A percentile compares a stretch with the other conserved stretches of the same genome.
Conservation (phyloP, 805 yeast genomes). For the Wickerhamomyces hampshirensis region DNA sequence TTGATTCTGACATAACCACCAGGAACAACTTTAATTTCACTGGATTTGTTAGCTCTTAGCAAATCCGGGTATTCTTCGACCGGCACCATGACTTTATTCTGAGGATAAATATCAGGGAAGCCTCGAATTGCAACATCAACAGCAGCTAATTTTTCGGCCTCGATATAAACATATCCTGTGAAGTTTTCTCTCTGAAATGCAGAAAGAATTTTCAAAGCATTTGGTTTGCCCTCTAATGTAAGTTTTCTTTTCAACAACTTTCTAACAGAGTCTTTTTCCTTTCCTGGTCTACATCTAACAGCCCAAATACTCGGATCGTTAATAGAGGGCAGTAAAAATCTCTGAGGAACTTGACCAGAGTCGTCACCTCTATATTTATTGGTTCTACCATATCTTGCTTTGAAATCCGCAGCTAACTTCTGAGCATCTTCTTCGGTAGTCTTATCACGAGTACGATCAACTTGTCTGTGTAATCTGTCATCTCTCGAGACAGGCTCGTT, state of each 20-base stretch:
- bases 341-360: conserved; percentile 86
- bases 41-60: conserved; percentile 81
- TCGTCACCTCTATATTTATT: conserved; percentile 78
- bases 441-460: conserved; percentile 82
- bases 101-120: conserved; percentile 75
- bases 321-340: conserved; percentile 89
- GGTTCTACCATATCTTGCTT: conserved; percentile 87
- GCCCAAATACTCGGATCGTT: conserved; percentile 97
- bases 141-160: conserved; percentile 90
- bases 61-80: conserved; percentile 93
- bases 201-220: conserved; percentile 79
- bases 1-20: conserved; percentile 90
- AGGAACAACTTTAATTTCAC: conserved; percentile 83
- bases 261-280: conserved; percentile 86
- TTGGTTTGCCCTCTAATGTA: conserved; percentile 67
- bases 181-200: conserved; percentile 94
- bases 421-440: conserved; percentile 94
- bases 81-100: conserved; percentile 82
- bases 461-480: conserved; percentile 85
- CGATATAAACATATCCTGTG: conserved; percentile 87
- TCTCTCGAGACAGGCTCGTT: conserved; percentile 46
- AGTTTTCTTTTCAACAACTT: conserved; percentile 79
- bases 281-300: conserved; percentile 86
- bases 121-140: conserved; percentile 86
- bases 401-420: conserved; percentile 83